Percentiles rank a stretch among this genome's conserved stretches.
Evolutionary conservation across 2,329 filamentous ascomycete genomes (phyloP).

Genomic region (Chaetomiaceae sp.): DNA sequence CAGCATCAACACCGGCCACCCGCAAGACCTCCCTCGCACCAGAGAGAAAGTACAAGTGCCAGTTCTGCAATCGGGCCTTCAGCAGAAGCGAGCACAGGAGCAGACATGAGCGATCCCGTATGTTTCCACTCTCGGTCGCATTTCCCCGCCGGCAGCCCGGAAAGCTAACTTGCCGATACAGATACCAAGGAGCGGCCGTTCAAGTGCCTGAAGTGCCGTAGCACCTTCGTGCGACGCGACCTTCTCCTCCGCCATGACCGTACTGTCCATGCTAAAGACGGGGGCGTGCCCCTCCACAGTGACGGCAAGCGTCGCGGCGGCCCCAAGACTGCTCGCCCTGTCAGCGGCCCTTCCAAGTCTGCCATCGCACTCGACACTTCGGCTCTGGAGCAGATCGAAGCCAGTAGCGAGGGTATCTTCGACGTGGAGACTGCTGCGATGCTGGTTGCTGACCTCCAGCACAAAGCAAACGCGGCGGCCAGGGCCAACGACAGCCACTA

Average conservation of each 20-base stretch:
- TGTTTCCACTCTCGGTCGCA: slow-evolving; percentile 42
- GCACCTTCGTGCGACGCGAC: slow-evolving; percentile 97
- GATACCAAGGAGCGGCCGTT: slow-evolving; percentile 98
- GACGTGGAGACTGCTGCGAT: slow-evolving; percentile 97
- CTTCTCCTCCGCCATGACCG: slow-evolving; percentile 94
- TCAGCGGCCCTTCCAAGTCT: slow-evolving; percentile 66
- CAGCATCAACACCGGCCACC: slow-evolving; percentile 64
- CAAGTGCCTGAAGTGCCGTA: slow-evolving; percentile 97
- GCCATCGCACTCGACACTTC: slow-evolving; percentile 78
- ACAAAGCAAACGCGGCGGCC: slow-evolving; percentile 78
- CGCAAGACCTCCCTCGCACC: slow-evolving; percentile 74
- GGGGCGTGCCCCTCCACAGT: slow-evolving; percentile 86
- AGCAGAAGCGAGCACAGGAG: slow-evolving; percentile 96
- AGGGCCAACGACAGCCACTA: slow-evolving; percentile 53
- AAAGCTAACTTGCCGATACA: slow-evolving; percentile 38
- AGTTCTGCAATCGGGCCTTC: slow-evolving; percentile 97
- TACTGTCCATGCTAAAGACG: slow-evolving; percentile 97
- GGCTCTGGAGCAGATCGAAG: slow-evolving; percentile 87
- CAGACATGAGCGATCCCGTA: slow-evolving; percentile 96
- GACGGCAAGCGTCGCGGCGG: slow-evolving; percentile 83
- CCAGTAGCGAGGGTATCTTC: slow-evolving; percentile 82
- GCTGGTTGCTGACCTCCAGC: slow-evolving; percentile 96
- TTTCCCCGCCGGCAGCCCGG: neutral
- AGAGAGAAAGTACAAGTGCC: slow-evolving; percentile 99
- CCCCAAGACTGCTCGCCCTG: slow-evolving; percentile 61